phyloP scores from a whole-genome alignment of 2,329 filamentous ascomycete species.

The Coleophoma eucalyptorum region DNA sequence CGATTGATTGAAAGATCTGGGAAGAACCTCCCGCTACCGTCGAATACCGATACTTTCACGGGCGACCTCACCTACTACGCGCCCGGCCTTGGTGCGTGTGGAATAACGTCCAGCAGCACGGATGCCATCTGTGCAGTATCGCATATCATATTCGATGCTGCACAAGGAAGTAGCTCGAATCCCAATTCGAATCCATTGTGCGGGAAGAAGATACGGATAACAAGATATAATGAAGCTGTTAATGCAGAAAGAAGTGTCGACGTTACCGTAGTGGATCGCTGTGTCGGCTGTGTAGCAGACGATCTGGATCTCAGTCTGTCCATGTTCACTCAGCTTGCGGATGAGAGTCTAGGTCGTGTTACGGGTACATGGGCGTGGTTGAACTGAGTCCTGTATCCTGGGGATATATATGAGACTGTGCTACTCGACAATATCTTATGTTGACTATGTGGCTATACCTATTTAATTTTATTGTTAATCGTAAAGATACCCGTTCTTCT shows the following conservation, averaged over 20 bases:
- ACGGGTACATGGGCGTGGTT: slow-evolving; percentile 32
- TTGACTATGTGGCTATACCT: too few relatives aligned
- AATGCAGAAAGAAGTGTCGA: slow-evolving; percentile 53
- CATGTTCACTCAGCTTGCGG: slow-evolving; percentile 40
- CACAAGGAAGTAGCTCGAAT: slow-evolving; percentile 39
- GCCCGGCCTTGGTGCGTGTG: slow-evolving; percentile 66
- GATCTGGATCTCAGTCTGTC: slow-evolving; percentile 39
- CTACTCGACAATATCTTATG: too few relatives aligned
- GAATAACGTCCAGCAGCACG: slow-evolving; percentile 44
- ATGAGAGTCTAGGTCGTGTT: slow-evolving; percentile 37
- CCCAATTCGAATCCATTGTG: slow-evolving; percentile 67
- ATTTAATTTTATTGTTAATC: too few relatives aligned
- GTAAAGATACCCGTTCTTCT: too few relatives aligned
- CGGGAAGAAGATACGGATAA: slow-evolving; percentile 60
- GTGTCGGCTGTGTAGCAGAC: slow-evolving; percentile 36
- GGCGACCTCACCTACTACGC: slow-evolving; percentile 70
- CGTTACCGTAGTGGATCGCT: slow-evolving; percentile 61
- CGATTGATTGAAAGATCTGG: too few relatives aligned
- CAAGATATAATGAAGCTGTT: slow-evolving; percentile 40
- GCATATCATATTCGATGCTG: slow-evolving; percentile 62
- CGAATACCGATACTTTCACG: slow-evolving; percentile 45
- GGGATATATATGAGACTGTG: too few relatives aligned
- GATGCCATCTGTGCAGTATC: slow-evolving; percentile 66
- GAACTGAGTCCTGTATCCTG: slow-evolving; percentile 3
- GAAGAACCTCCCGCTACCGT: slow-evolving; percentile 46